Conservation (phyloP, 2,329 filamentous ascomycete species). For the Pestalotiopsis sp. region DNA sequence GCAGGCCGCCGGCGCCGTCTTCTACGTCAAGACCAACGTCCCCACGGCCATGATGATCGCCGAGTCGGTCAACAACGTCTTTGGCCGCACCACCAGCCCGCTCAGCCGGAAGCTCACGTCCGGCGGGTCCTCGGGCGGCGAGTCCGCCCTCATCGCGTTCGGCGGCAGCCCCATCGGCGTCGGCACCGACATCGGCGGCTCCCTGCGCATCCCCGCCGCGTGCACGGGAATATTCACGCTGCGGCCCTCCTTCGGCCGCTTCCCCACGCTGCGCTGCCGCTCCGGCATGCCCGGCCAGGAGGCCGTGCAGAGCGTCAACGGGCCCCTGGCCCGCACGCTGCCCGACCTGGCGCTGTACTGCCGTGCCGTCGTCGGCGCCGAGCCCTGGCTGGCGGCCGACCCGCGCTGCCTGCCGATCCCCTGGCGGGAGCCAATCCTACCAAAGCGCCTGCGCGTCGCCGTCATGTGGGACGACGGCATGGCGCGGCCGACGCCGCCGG, state of each 20-base stretch:
- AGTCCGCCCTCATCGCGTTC: conserved; percentile 64
- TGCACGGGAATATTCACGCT: conserved; percentile 33
- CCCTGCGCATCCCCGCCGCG: conserved; percentile 34
- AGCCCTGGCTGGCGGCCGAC: conserved; percentile 58
- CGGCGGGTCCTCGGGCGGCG: conserved; percentile 70
- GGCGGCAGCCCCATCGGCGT: conserved; percentile 60
- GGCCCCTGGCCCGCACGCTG: conserved; percentile 60
- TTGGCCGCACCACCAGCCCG: conserved; percentile 66
- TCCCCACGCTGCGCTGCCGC: conserved; percentile 55
- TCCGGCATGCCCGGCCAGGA: conserved; percentile 68
- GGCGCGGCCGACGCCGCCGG: conserved; percentile 67
- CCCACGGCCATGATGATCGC: conserved; percentile 71
- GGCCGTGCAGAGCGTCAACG: conserved; percentile 65
- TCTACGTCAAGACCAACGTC: conserved; percentile 61
- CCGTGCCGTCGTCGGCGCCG: conserved; percentile 48
- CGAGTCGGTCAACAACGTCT: conserved; percentile 67
- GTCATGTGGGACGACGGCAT: conserved; percentile 68
- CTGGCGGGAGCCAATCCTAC: conserved; percentile 45
- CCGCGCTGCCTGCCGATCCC: conserved; percentile 61
- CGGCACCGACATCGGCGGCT: conserved; percentile 36
- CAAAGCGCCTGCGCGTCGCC: conserved; percentile 53
- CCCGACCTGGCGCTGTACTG: conserved; percentile 59
- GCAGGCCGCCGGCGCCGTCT: conserved; percentile 50
- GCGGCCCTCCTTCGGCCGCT: conserved; percentile 54
- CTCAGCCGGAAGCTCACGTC: conserved; percentile 59